These are phyloP conservation scores for Colletotrichum truncatum DNA, from an alignment of 2,329 filamentous ascomycete species.

Conservation along the genomic window DNA sequence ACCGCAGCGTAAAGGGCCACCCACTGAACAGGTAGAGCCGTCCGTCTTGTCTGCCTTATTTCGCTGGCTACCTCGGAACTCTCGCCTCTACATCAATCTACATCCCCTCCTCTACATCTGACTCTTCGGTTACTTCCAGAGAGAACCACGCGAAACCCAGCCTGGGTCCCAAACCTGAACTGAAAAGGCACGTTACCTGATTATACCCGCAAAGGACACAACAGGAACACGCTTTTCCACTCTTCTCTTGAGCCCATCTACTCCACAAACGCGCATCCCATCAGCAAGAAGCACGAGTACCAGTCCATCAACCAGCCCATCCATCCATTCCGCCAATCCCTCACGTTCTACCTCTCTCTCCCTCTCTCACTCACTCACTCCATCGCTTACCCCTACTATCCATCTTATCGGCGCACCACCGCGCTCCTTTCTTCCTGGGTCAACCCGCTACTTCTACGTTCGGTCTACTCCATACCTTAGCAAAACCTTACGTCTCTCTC, in stretches of 20 bases:
- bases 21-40: background rate
- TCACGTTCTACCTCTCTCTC: too few relatives aligned
- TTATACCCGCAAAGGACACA: background rate
- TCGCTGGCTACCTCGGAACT: background rate
- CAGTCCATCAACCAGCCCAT: too few relatives aligned
- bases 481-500: background rate
- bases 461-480: background rate
- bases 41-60: background rate
- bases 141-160: background rate
- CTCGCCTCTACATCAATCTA: constrained; percentile 14
- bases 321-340: too few relatives aligned
- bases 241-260: too few relatives aligned
- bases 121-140: background rate
- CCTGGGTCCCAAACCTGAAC: background rate
- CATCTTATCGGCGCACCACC: too few relatives aligned
- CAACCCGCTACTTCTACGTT: background rate
- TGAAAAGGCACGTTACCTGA: background rate
- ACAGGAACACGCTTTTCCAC: background rate
- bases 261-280: too few relatives aligned
- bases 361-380: too few relatives aligned
- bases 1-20: constrained; percentile 14
- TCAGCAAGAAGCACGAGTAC: too few relatives aligned
- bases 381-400: too few relatives aligned
- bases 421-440: background rate
- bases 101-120: background rate